phyloP scores from a whole-genome alignment of 345 rosid genomes.

The Lepidium aucheri region DNA sequence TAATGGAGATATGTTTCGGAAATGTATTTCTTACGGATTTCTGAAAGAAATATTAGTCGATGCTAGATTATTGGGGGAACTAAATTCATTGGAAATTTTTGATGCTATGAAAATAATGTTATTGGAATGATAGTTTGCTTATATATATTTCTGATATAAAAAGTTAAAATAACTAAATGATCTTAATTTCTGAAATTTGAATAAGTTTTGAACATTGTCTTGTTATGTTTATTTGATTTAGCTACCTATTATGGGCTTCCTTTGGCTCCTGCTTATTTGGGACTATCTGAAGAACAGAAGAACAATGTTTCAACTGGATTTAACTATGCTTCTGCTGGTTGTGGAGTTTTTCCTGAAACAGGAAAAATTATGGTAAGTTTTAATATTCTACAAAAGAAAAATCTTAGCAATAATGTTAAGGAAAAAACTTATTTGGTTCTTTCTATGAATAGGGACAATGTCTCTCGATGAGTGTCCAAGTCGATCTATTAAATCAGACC shows the following conservation, averaged over 20 bases:
- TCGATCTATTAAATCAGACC: constrained; percentile 9
- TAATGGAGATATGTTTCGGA: too few relatives aligned
- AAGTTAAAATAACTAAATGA: not conserved
- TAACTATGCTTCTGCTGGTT: constrained; percentile 29
- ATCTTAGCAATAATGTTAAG: not conserved
- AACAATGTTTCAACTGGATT: constrained; percentile 18
- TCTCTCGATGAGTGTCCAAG: constrained; percentile 20
- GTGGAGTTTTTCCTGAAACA: constrained; percentile 21
- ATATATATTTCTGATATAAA: not conserved
- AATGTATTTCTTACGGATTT: too few relatives aligned
- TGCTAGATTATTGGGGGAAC: too few relatives aligned
- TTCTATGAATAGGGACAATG: constrained; percentile 14
- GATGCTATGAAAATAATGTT: too few relatives aligned
- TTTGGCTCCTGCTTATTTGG: constrained; percentile 21
- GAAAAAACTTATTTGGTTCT: not conserved
- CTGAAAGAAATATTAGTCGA: too few relatives aligned
- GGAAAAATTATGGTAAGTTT: constrained; percentile 2
- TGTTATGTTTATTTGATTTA: not conserved
- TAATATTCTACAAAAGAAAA: not conserved
- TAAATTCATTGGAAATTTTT: too few relatives aligned
- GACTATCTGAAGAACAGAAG: constrained; percentile 13
- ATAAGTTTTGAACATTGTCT: not conserved
- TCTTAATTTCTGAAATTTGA: not conserved
- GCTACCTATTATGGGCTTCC: constrained; percentile 26
- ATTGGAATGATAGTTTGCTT: not conserved